Conservation (phyloP, 805 yeast species). For the Cyberlindnera nakhonratchasimensis region DNA sequence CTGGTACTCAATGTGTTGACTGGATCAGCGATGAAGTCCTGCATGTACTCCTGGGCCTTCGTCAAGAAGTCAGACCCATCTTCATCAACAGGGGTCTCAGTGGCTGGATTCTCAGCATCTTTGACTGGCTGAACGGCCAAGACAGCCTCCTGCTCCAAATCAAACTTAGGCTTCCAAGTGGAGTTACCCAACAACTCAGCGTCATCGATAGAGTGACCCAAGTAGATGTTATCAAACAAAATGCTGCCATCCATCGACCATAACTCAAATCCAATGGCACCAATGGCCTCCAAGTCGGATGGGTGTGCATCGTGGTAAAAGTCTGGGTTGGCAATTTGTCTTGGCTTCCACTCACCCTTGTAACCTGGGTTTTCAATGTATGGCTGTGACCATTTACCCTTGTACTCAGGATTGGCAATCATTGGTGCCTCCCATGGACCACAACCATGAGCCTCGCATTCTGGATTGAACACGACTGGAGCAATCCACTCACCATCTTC, state of each 20-base stretch:
- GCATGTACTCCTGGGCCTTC: slow-evolving; percentile 33
- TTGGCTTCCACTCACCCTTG: slow-evolving; percentile 76
- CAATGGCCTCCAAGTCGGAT: slow-evolving; percentile 60
- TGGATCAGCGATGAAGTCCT: slow-evolving; percentile 44
- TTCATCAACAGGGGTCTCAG: neutral
- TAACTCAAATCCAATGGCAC: slow-evolving; percentile 82
- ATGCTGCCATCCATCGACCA: slow-evolving; percentile 82
- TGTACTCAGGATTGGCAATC: slow-evolving; percentile 64
- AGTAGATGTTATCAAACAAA: slow-evolving; percentile 76
- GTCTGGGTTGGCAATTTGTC: slow-evolving; percentile 62
- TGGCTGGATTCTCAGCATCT: slow-evolving; percentile 2
- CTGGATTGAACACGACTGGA: slow-evolving; percentile 69
- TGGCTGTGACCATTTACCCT: slow-evolving; percentile 79
- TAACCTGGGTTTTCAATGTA: slow-evolving; percentile 68
- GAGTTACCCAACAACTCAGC: slow-evolving; percentile 81
- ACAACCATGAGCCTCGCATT: slow-evolving; percentile 68
- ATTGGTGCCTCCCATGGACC: slow-evolving; percentile 75
- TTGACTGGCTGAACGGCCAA: slow-evolving; percentile 4
- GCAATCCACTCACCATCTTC: slow-evolving; percentile 86
- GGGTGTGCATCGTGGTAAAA: slow-evolving; percentile 59
- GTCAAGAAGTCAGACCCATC: slow-evolving; percentile 15
- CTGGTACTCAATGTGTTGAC: slow-evolving; percentile 38
- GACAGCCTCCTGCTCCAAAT: slow-evolving; percentile 42
- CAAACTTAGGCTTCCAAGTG: slow-evolving; percentile 58
- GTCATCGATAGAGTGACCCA: slow-evolving; percentile 80